Conservation (phyloP, 1,284 basidiomycete species). For the Trametes versicolor region DNA sequence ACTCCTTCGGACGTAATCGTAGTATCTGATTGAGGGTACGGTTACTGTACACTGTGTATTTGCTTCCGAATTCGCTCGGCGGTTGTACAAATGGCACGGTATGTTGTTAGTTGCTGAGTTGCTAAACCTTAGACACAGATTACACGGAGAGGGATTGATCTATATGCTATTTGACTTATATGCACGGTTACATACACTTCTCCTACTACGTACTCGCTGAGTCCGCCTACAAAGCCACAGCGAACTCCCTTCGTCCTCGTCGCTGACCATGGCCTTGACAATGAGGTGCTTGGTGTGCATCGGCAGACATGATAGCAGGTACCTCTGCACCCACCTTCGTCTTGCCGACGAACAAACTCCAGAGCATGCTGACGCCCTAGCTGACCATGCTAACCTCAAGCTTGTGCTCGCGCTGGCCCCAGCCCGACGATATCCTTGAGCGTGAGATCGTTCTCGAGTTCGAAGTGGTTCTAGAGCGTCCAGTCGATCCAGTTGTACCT, state of each 20-base stretch:
- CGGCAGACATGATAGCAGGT: slow-evolving; percentile 82
- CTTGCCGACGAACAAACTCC: slow-evolving; percentile 92
- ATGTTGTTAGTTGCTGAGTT: too few relatives aligned
- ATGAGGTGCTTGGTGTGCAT: slow-evolving; percentile 85
- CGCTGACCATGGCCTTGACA: slow-evolving; percentile 94
- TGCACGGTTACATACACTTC: slow-evolving; percentile 23
- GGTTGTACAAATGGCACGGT: too few relatives aligned
- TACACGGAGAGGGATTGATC: slow-evolving; percentile 6
- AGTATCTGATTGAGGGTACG: slow-evolving; percentile 1
- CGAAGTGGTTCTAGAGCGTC: slow-evolving; percentile 99
- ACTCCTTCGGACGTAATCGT: neutral
- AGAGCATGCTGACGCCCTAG: slow-evolving; percentile 97
- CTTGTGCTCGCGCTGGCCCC: slow-evolving; percentile 88
- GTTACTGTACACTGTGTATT: slow-evolving; percentile 5
- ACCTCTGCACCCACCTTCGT: slow-evolving; percentile 95
- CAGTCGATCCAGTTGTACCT: slow-evolving; percentile 91
- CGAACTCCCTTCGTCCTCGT: slow-evolving; percentile 89
- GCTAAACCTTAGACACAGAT: neutral
- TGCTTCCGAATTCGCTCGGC: too few relatives aligned
- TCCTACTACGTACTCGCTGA: neutral
- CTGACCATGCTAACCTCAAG: slow-evolving; percentile 97
- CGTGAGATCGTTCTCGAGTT: slow-evolving; percentile 91
- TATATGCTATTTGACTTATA: slow-evolving; percentile 28
- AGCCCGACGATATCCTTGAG: slow-evolving; percentile 87
- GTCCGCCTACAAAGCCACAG: slow-evolving; percentile 45